Evolutionary conservation across 1,284 basidiomycete genomes (phyloP).

Genomic region (Xanthoconium separans): DNA sequence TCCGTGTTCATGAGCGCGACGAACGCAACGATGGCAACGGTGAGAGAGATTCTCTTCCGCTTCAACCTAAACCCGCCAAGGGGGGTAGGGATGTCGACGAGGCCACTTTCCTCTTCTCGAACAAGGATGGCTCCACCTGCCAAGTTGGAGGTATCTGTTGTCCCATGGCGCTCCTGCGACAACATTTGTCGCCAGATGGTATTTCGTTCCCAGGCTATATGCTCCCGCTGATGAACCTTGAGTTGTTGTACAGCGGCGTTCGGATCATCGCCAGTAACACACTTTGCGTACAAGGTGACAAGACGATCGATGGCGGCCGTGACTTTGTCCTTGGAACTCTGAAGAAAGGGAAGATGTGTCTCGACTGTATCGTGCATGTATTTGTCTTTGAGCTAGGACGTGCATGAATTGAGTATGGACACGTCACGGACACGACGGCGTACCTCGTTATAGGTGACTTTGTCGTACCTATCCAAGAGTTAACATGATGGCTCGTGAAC

Average conservation of each 20-base stretch:
- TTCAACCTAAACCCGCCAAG: slow-evolving; percentile 66
- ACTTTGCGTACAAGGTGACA: slow-evolving; percentile 80
- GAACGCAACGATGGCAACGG: slow-evolving; percentile 60
- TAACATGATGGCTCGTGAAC: neutral
- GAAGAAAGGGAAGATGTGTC: slow-evolving; percentile 65
- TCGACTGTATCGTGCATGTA: slow-evolving; percentile 84
- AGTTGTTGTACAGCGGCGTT: slow-evolving; percentile 79
- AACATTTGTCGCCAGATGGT: slow-evolving; percentile 99
- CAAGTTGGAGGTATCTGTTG: slow-evolving; percentile 41
- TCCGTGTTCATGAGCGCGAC: slow-evolving; percentile 58
- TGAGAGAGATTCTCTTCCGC: slow-evolving; percentile 57
- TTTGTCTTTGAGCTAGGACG: slow-evolving; percentile 67
- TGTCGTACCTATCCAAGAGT: slow-evolving; percentile 74
- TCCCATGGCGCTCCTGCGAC: slow-evolving; percentile 77
- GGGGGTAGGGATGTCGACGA: slow-evolving; percentile 58
- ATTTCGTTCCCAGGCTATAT: slow-evolving; percentile 92
- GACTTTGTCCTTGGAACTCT: slow-evolving; percentile 62
- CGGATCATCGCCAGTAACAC: slow-evolving; percentile 79
- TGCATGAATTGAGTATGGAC: neutral
- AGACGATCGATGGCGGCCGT: slow-evolving; percentile 63
- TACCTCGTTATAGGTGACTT: slow-evolving; percentile 82
- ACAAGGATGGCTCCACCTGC: slow-evolving; percentile 52
- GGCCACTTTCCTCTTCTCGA: slow-evolving; percentile 49
- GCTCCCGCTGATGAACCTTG: slow-evolving; percentile 87
- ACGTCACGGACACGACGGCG: neutral